Conservation (phyloP, 2,329 filamentous ascomycete species). For the Phyllosticta paracitricarpa region DNA sequence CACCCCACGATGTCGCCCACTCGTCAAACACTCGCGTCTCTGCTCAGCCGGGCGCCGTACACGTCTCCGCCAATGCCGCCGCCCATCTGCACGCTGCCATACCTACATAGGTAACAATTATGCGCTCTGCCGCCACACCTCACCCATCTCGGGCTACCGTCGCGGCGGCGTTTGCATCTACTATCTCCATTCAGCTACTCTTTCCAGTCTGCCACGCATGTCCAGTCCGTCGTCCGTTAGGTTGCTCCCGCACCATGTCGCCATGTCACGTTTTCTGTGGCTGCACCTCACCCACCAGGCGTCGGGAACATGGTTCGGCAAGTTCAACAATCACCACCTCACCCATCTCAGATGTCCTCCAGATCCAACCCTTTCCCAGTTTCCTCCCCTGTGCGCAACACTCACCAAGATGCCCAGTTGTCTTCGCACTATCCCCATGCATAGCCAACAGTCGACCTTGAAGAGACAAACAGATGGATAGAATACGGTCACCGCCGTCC, state of each 20-base stretch:
- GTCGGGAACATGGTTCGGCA: no score
- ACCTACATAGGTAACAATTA: background rate
- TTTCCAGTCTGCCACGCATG: background rate
- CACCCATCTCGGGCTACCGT: background rate
- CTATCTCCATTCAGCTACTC: background rate
- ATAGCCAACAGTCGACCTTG: no score
- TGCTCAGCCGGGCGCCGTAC: background rate
- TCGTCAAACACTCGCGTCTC: no score
- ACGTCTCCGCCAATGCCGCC: background rate
- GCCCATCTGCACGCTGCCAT: background rate
- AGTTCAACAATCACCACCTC: no score
- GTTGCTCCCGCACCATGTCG: background rate
- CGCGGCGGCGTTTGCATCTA: background rate
- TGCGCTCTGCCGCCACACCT: background rate
- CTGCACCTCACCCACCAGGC: no score
- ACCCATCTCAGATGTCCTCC: no score
- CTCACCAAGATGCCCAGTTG: no score
- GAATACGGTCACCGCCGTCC: no score
- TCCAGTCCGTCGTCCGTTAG: background rate
- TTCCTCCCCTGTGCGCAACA: no score
- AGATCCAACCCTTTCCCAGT: no score
- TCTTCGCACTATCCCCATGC: no score
- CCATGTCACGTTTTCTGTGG: background rate
- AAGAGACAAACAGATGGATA: no score
- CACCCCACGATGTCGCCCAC: background rate